A percentile compares a stretch with the other conserved stretches of the same genome.
phyloP scores from a whole-genome alignment of 805 yeast genomes.

The Cyberlindnera saturnus region DNA sequence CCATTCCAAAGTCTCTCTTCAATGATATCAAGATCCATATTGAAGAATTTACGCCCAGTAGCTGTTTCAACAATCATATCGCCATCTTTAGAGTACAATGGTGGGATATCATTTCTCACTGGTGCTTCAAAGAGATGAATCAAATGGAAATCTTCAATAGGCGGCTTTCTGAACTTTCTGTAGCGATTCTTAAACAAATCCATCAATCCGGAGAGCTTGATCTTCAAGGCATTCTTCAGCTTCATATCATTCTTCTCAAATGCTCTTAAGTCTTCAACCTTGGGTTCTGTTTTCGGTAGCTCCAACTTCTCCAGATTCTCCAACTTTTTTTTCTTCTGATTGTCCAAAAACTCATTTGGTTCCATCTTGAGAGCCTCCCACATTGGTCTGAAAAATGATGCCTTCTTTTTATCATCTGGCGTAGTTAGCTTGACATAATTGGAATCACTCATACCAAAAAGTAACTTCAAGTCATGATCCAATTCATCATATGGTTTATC shows the following conservation, averaged over 20 bases:
- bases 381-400: constrained; percentile 49
- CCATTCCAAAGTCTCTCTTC: constrained; percentile 98
- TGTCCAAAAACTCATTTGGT: constrained; percentile 70
- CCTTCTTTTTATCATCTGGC: constrained; percentile 44
- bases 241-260: constrained; percentile 63
- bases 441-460: constrained; percentile 53
- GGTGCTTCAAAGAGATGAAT: constrained; percentile 64
- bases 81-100: constrained; percentile 44
- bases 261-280: constrained; percentile 34
- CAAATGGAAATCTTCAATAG: constrained; percentile 70
- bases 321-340: constrained; percentile 30
- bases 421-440: constrained; percentile 39
- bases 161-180: constrained; percentile 85
- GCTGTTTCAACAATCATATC: constrained; percentile 77
- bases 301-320: constrained; percentile 35
- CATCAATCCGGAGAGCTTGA: constrained; percentile 82
- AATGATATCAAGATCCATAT: constrained; percentile 89
- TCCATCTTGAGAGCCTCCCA: constrained; percentile 52
- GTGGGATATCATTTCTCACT: constrained; percentile 33
- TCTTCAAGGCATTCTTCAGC: constrained; percentile 76
- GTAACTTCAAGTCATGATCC: constrained; percentile 39
- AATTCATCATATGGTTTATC: constrained; percentile 39
- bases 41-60: constrained; percentile 67
- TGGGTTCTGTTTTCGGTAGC: constrained; percentile 27
- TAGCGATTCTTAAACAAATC: constrained; percentile 83